phyloP scores from a whole-genome alignment of 495 filamentous ascomycete species.

The Talaromyces liani region DNA sequence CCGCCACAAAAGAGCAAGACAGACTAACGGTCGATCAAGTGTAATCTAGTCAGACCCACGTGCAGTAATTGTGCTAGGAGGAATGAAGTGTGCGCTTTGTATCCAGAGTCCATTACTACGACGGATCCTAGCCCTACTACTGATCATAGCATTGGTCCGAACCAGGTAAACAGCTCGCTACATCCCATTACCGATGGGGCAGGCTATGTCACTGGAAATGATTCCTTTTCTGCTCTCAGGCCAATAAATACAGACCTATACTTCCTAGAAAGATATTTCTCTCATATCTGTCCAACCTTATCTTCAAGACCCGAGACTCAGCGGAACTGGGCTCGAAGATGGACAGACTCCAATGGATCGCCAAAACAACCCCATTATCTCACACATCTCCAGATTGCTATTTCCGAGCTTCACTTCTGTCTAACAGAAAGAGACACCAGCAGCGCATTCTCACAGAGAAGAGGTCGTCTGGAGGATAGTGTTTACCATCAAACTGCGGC shows the following conservation, averaged over 20 bases:
- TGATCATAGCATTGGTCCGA: background rate
- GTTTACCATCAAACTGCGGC: background rate
- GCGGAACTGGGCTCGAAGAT: background rate
- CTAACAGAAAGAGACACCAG: background rate
- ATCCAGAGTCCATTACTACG: background rate
- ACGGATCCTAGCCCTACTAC: background rate
- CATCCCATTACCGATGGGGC: no score
- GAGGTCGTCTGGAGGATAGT: background rate
- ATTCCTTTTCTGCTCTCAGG: background rate
- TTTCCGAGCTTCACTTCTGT: background rate
- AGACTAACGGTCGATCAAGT: background rate
- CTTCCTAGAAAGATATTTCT: background rate
- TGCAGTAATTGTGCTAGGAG: slow-evolving; percentile 4
- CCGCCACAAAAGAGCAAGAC: background rate
- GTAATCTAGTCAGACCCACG: background rate
- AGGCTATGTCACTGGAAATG: background rate
- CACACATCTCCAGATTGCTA: background rate
- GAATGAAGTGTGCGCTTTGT: background rate
- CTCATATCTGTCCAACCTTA: background rate
- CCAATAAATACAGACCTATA: background rate
- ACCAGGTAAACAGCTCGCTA: background rate
- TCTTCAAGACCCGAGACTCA: background rate
- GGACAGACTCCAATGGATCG: background rate
- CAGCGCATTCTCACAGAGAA: background rate
- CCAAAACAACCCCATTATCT: background rate